A percentile compares a stretch with the other conserved stretches of the same genome.
Conservation (phyloP, 495 filamentous ascomycete genomes). For the Lindgomyces ingoldianus region DNA sequence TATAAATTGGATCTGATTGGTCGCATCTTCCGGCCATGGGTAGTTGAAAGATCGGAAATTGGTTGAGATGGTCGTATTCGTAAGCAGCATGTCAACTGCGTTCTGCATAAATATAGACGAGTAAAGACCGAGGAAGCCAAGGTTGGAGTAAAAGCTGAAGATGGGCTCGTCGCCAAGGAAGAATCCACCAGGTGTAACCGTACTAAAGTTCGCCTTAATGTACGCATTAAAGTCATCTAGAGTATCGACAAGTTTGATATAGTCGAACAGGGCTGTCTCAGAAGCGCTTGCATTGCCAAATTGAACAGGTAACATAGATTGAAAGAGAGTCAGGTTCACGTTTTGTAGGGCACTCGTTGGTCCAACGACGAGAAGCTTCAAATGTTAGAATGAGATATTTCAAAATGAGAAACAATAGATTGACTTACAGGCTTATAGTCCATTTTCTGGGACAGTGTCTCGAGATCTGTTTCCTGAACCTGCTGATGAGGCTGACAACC, state of each 20-base stretch:
- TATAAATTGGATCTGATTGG: constrained; percentile 71
- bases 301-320: constrained; percentile 49
- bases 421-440: constrained; percentile 22
- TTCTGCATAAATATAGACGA: constrained; percentile 7
- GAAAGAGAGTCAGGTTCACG: constrained; percentile 6
- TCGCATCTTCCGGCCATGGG: constrained; percentile 61
- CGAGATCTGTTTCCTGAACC: constrained; percentile 37
- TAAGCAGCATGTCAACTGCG: constrained; percentile 42
- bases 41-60: constrained; percentile 59
- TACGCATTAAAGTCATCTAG: constrained; percentile 66
- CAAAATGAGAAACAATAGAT: too few species aligned
- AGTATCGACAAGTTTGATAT: constrained; percentile 61
- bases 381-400: too few species aligned
- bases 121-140: background rate
- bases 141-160: constrained; percentile 57
- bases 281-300: constrained; percentile 30
- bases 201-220: constrained; percentile 59
- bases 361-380: constrained; percentile 23
- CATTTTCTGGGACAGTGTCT: constrained; percentile 28
- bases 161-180: constrained; percentile 69
- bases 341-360: constrained; percentile 12
- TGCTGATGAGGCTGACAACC: constrained; percentile 59
- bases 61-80: constrained; percentile 52
- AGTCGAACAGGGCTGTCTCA: constrained; percentile 7
- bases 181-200: constrained; percentile 71